These are phyloP conservation scores for Globisporangium barbulae DNA, from an alignment of 352 stramenopile species.

Conservation along the genomic window DNA sequence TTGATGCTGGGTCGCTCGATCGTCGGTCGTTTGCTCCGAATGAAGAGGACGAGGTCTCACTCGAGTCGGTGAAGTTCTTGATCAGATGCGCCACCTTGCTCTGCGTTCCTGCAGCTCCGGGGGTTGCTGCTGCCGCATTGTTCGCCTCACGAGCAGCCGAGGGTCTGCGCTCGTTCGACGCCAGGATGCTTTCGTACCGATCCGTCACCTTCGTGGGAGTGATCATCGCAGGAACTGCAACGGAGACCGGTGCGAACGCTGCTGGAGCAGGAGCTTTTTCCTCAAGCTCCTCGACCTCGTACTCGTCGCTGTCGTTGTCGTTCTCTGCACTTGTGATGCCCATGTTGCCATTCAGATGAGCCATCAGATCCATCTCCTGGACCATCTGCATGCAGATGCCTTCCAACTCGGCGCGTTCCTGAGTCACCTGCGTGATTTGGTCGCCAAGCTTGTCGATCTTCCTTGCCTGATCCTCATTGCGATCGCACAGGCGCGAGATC, in stretches of 20 bases:
- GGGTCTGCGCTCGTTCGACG: slow-evolving; percentile 2
- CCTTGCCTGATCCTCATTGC: slow-evolving; percentile 56
- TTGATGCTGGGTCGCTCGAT: slow-evolving; percentile 19
- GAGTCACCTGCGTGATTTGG: slow-evolving; percentile 37
- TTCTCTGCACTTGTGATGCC: slow-evolving; percentile 6
- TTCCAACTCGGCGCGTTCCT: slow-evolving; percentile 60
- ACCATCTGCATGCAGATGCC: slow-evolving; percentile 54
- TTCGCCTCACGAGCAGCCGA: slow-evolving; percentile 9
- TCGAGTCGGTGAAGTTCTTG: slow-evolving; percentile 56
- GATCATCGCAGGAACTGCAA: not conserved
- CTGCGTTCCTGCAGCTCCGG: slow-evolving; percentile 15
- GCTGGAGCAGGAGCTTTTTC: slow-evolving; percentile 18
- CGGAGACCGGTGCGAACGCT: slow-evolving; percentile 8
- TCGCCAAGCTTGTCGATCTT: slow-evolving; percentile 49
- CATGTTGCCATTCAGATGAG: slow-evolving; percentile 13
- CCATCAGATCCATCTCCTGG: slow-evolving; percentile 42
- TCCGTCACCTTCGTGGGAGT: slow-evolving; percentile 33
- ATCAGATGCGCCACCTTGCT: slow-evolving; percentile 67
- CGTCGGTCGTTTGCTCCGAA: slow-evolving; percentile 4
- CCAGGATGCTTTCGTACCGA: slow-evolving; percentile 48
- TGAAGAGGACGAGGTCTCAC: slow-evolving; percentile 6
- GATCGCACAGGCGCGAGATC: slow-evolving; percentile 37
- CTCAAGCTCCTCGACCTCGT: slow-evolving; percentile 20
- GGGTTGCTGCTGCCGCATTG: slow-evolving; percentile 11
- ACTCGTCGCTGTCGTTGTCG: slow-evolving; percentile 12